Evolutionary conservation across 2,329 filamentous ascomycete genomes (phyloP).

Genomic region (Fonsecaea monophora): DNA sequence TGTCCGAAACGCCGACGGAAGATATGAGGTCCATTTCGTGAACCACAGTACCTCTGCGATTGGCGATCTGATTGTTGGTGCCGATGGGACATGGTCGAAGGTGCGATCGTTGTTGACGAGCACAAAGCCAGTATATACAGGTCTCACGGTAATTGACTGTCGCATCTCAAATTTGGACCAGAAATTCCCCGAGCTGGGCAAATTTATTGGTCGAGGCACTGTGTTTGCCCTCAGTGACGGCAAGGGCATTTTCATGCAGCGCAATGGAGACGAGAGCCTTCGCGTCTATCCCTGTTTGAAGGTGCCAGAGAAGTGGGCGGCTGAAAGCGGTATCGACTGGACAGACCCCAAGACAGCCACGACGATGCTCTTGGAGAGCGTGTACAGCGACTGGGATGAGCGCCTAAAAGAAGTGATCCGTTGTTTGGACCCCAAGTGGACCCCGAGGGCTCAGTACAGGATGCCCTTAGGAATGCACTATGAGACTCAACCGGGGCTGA

Average conservation of each 20-base stretch:
- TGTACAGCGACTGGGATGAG: slow-evolving; percentile 7
- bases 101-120: slow-evolving; percentile 39
- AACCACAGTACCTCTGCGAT: background rate
- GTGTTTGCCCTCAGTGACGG: slow-evolving; percentile 4
- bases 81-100: slow-evolving; percentile 44
- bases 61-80: slow-evolving; percentile 35
- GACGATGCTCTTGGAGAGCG: slow-evolving; percentile 1
- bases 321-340: slow-evolving; percentile 4
- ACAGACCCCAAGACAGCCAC: background rate
- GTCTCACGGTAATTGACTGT: slow-evolving; percentile 14
- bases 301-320: slow-evolving; percentile 10
- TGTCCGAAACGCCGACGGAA: background rate
- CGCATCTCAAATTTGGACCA: slow-evolving; percentile 1
- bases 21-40: background rate
- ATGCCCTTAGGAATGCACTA: slow-evolving; percentile 11
- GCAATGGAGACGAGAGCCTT: slow-evolving; percentile 20
- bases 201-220: background rate
- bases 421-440: slow-evolving; percentile 4
- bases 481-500: background rate
- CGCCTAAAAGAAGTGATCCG: slow-evolving; percentile 7
- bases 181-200: background rate
- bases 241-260: slow-evolving; percentile 7
- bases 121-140: slow-evolving; percentile 38
- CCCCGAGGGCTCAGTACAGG: slow-evolving; percentile 7
- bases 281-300: slow-evolving; percentile 24